These are phyloP conservation scores for Phaffomyces antillensis DNA, from an alignment of 805 yeast genomes.

Conservation along the genomic window DNA sequence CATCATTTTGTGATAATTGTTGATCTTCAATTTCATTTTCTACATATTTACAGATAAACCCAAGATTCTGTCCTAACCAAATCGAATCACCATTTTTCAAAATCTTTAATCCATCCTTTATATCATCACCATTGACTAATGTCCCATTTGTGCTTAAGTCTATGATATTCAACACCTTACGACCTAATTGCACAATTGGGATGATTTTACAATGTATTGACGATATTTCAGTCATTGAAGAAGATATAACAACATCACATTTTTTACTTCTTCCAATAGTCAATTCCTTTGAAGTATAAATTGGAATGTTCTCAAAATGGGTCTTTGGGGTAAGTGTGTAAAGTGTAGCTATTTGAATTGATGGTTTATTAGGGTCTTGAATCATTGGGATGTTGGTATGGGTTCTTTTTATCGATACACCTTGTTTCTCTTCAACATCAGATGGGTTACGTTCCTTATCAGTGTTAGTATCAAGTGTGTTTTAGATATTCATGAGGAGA, in stretches of 20 bases:
- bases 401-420: conserved; percentile 10
- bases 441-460: not conserved
- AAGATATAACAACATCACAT: conserved; percentile 43
- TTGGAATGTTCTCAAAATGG: conserved; percentile 12
- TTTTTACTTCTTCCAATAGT: conserved; percentile 50
- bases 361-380: not conserved
- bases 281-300: conserved; percentile 27
- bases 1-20: conserved; percentile 15
- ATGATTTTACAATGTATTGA: conserved; percentile 55
- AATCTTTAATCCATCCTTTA: conserved; percentile 28
- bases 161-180: conserved; percentile 33
- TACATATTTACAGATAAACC: conserved; percentile 2
- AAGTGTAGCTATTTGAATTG: conserved; percentile 9
- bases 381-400: conserved; percentile 5
- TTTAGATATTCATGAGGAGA: too few relatives aligned
- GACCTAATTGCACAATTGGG: conserved; percentile 22
- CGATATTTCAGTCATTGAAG: conserved; percentile 51
- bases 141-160: conserved; percentile 62
- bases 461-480: not conserved
- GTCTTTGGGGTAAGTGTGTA: conserved; percentile 10
- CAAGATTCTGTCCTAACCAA: conserved; percentile 4
- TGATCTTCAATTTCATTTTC: conserved; percentile 16
- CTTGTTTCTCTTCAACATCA: not conserved
- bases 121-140: conserved; percentile 42
- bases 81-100: conserved; percentile 17